phyloP scores from a whole-genome alignment of 768 basidiomycete species.

The Podaxis mareebaensis region DNA sequence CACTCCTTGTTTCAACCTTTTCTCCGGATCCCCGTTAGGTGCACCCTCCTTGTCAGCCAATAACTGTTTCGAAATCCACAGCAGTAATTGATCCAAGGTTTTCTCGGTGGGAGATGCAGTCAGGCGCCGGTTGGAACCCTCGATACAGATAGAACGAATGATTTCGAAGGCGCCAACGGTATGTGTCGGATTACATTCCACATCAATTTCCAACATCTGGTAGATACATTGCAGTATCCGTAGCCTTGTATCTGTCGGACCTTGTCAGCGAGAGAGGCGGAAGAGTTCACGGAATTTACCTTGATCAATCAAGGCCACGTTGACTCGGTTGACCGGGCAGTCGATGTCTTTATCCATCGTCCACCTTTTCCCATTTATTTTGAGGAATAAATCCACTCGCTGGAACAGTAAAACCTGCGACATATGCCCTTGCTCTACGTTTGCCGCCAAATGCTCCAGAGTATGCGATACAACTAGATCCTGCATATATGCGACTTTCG shows the following conservation, averaged over 20 bases:
- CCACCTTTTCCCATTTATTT: not conserved
- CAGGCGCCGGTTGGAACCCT: no score
- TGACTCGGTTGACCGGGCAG: not conserved
- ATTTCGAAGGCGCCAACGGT: not conserved
- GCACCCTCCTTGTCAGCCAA: no score
- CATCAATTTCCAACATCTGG: not conserved
- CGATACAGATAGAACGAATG: not conserved
- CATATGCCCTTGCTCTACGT: not conserved
- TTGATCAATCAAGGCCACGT: not conserved
- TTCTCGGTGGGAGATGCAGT: no score
- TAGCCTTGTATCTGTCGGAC: not conserved
- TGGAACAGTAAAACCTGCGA: not conserved
- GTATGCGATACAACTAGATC: not conserved
- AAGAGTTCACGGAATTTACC: not conserved
- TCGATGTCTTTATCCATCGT: not conserved
- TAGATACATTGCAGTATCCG: not conserved
- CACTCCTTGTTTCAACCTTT: not conserved
- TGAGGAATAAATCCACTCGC: not conserved
- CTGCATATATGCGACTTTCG: not conserved
- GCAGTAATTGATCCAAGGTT: no score
- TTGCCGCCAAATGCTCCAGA: not conserved
- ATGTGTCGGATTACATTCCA: not conserved
- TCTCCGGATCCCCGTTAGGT: not conserved
- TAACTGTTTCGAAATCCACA: no score
- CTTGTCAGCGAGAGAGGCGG: not conserved